phyloP scores from a whole-genome alignment of 2,329 filamentous ascomycete species.

The Trichophyton equinum region DNA sequence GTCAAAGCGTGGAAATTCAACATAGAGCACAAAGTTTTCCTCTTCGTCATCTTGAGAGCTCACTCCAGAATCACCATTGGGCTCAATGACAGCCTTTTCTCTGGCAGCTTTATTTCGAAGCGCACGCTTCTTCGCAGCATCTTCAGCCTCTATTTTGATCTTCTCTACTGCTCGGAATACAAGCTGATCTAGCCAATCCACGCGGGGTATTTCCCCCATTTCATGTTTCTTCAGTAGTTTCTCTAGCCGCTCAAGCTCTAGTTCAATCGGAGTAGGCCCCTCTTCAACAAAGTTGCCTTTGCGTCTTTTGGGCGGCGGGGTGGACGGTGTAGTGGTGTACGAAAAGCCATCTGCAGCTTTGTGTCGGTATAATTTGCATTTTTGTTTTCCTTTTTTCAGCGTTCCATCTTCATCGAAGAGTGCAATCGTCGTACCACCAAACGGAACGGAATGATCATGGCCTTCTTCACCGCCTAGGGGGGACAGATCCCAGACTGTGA shows the following conservation, averaged over 20 bases:
- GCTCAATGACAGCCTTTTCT: conserved; percentile 16
- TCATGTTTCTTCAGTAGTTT: conserved; percentile 93
- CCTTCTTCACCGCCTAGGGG: conserved; percentile 59
- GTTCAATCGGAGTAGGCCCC: conserved; percentile 53
- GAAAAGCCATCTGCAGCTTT: conserved; percentile 76
- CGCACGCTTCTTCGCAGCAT: conserved; percentile 47
- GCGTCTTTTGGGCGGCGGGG: conserved; percentile 43
- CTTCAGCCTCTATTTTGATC: conserved; percentile 52
- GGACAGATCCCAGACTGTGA: conserved; percentile 91
- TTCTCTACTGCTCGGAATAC: conserved; percentile 87
- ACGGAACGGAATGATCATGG: conserved; percentile 70
- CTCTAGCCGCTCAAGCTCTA: conserved; percentile 81
- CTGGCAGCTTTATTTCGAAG: conserved; percentile 26
- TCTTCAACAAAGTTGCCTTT: conserved; percentile 37
- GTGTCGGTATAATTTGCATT: conserved; percentile 73
- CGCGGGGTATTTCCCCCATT: conserved; percentile 85
- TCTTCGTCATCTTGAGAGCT: conserved; percentile 35
- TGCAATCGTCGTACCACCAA: conserved; percentile 81
- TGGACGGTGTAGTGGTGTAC: conserved; percentile 64
- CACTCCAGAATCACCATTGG: conserved; percentile 23
- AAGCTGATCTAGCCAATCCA: conserved; percentile 91
- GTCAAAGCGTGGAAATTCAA: conserved; percentile 89
- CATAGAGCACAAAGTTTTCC: conserved; percentile 66
- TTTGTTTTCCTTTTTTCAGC: conserved; percentile 79
- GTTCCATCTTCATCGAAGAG: conserved; percentile 92